Percentiles rank a stretch among this genome's conserved stretches.
phyloP scores from a whole-genome alignment of 148 eudicot species.

The Spergularia marina region DNA sequence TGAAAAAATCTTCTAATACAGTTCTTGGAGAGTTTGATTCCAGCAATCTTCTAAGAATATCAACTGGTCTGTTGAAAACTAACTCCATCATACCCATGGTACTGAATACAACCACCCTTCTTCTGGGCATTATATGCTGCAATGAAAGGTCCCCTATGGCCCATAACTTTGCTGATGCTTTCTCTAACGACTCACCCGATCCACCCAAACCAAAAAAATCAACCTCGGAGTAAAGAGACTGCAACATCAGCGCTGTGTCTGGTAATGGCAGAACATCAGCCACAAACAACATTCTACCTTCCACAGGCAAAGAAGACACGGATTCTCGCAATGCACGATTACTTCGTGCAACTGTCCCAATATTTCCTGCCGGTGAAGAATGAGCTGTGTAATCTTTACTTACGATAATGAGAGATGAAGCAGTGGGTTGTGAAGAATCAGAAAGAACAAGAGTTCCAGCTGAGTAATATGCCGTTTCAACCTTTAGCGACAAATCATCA shows the following conservation, averaged over 20 bases:
- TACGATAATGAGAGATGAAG: constrained; percentile 83
- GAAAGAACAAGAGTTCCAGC: constrained; percentile 92
- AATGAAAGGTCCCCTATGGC: constrained; percentile 92
- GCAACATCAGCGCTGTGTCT: constrained; percentile 69
- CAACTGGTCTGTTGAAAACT: constrained; percentile 91
- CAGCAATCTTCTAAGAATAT: constrained; percentile 83
- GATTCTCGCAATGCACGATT: constrained; percentile 85
- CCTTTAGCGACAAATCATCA: constrained; percentile 83
- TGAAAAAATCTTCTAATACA: constrained; percentile 83
- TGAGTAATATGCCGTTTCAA: constrained; percentile 77
- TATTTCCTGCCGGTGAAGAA: constrained; percentile 52
- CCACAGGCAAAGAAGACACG: constrained; percentile 85
- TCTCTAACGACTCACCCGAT: constrained; percentile 66
- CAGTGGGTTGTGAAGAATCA: constrained; percentile 85
- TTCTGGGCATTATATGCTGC: constrained; percentile 91
- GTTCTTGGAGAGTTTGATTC: constrained; percentile 86
- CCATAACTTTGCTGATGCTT: constrained; percentile 74
- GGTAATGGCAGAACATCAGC: constrained; percentile 85
- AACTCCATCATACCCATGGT: constrained; percentile 99
- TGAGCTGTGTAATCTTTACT: constrained; percentile 73
- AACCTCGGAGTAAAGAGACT: constrained; percentile 80
- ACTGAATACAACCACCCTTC: constrained; percentile 84
- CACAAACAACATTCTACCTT: constrained; percentile 91
- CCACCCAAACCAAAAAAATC: constrained; percentile 55
- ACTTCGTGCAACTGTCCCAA: constrained; percentile 61